Evolutionary conservation across 1,284 basidiomycete species (phyloP).

Genomic region (Malassezia globosa): DNA sequence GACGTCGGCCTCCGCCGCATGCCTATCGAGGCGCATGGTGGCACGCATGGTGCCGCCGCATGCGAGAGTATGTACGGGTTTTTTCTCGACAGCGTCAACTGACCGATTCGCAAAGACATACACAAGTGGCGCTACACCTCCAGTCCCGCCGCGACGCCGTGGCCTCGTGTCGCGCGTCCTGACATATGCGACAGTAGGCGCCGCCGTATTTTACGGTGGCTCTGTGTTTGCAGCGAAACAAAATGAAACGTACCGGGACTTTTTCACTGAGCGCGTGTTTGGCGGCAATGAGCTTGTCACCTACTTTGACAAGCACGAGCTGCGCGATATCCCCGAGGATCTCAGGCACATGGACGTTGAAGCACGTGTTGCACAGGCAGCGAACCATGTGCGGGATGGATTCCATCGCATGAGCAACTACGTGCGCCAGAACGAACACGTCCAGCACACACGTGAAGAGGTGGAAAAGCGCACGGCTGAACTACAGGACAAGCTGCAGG

Average conservation of each 20-base stretch:
- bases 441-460: conserved; percentile 29
- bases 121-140: too few species aligned
- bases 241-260: conserved; percentile 53
- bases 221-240: conserved; percentile 35
- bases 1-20: too few species aligned
- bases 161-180: conserved; percentile 26
- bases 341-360: conserved; percentile 26
- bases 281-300: conserved; percentile 57
- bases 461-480: conserved; percentile 20
- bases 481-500: conserved; percentile 23
- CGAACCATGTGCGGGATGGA: conserved; percentile 52
- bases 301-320: conserved; percentile 32
- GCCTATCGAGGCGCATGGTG: too few species aligned
- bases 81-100: too few species aligned
- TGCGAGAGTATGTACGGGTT: too few species aligned
- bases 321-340: conserved; percentile 21
- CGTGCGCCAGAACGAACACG: conserved; percentile 24
- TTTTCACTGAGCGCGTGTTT: conserved; percentile 69
- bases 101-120: too few species aligned
- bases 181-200: conserved; percentile 23
- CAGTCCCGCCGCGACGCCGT: conserved; percentile 8
- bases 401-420: conserved; percentile 38
- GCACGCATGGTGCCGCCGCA: too few species aligned
- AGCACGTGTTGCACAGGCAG: conserved; percentile 54
- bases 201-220: conserved; percentile 37